phyloP scores from a whole-genome alignment of 208 protist species.

The Acanthamoeba castellanii region DNA sequence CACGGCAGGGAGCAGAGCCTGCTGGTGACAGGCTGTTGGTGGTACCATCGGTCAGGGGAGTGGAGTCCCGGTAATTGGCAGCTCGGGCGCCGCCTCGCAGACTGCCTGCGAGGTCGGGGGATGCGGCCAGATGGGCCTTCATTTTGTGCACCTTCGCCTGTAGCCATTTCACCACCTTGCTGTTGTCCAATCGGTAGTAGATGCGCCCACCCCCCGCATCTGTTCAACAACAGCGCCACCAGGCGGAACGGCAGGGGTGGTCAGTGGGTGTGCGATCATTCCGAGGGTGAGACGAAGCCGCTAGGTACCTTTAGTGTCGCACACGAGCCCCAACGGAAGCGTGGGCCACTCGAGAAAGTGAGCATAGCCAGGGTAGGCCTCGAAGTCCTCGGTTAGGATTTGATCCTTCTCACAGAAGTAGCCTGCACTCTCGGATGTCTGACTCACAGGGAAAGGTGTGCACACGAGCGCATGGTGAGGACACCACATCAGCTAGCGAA shows the following conservation, averaged over 20 bases:
- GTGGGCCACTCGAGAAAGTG: slow-evolving; percentile 9
- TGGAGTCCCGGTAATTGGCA: background rate
- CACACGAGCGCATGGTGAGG: background rate
- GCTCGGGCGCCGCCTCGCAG: slow-evolving; percentile 8
- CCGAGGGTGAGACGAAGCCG: background rate
- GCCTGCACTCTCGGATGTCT: slow-evolving; percentile 37
- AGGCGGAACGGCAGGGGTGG: background rate
- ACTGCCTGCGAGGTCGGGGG: slow-evolving; percentile 15
- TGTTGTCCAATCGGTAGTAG: slow-evolving; percentile 22
- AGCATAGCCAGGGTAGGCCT: slow-evolving; percentile 39
- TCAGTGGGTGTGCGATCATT: background rate
- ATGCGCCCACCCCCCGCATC: background rate
- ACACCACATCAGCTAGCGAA: background rate
- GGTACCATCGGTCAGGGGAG: background rate
- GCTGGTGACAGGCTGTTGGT: background rate
- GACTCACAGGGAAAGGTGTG: background rate
- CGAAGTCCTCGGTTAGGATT: slow-evolving; percentile 10
- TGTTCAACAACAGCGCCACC: background rate
- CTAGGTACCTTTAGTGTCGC: slow-evolving; percentile 27
- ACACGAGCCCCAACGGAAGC: background rate
- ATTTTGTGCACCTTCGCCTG: slow-evolving; percentile 18
- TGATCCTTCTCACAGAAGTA: slow-evolving; percentile 53
- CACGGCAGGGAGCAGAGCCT: background rate
- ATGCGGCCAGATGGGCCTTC: background rate
- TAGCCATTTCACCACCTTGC: slow-evolving; percentile 33